Conservation (phyloP, 2,329 filamentous ascomycete genomes). For the Passalora sequoiae region DNA sequence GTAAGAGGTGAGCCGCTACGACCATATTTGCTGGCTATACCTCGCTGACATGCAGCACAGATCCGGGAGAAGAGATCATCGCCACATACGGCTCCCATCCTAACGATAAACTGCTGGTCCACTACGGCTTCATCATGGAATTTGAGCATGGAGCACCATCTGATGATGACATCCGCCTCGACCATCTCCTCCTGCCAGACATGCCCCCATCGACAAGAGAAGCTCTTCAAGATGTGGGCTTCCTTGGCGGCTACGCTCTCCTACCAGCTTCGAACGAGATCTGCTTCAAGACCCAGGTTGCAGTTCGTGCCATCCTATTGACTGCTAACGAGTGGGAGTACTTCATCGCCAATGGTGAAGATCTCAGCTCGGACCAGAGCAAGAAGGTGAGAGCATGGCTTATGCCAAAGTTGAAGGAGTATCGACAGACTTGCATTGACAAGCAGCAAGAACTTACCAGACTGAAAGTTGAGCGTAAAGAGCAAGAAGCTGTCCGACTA, state of each 20-base stretch:
- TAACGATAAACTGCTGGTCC: constrained; percentile 67
- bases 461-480: not conserved
- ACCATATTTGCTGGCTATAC: no score
- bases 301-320: constrained; percentile 34
- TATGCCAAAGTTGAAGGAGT: constrained; percentile 17
- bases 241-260: constrained; percentile 36
- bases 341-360: constrained; percentile 33
- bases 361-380: constrained; percentile 28
- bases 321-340: constrained; percentile 38
- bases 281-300: constrained; percentile 45
- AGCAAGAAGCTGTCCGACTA: constrained; percentile 15
- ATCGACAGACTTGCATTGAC: constrained; percentile 22
- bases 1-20: not conserved
- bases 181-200: constrained; percentile 38
- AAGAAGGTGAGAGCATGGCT: constrained; percentile 25
- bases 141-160: constrained; percentile 7
- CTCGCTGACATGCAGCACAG: constrained; percentile 9
- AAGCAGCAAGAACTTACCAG: constrained; percentile 12
- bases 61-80: constrained; percentile 50
- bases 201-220: constrained; percentile 31
- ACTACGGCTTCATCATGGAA: constrained; percentile 52
- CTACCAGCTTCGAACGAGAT: constrained; percentile 29
- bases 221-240: constrained; percentile 41
- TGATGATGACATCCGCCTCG: constrained; percentile 40
- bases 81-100: constrained; percentile 66